Percentiles rank a stretch among this genome's conserved stretches.
These are phyloP conservation scores for Spathaspora sp. DNA, from an alignment of 1,139 yeast genomes.

Conservation along the genomic window DNA sequence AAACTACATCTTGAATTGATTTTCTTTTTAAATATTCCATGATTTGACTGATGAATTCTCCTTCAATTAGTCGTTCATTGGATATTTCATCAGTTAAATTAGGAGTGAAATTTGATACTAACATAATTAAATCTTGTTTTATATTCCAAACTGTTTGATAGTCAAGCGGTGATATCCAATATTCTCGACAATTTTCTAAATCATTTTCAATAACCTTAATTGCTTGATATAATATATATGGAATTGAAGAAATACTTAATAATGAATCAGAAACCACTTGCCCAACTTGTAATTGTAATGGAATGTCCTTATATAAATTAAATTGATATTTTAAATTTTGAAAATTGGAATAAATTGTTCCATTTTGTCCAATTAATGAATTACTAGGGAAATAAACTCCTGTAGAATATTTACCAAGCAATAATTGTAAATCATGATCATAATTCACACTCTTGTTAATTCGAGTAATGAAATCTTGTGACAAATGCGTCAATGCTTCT, in stretches of 20 bases:
- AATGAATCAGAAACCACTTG: conserved; percentile 15
- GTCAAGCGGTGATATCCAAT: conserved; percentile 35
- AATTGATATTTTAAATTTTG: conserved; percentile 42
- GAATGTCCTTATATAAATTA: conserved; percentile 43
- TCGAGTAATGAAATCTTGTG: conserved; percentile 24
- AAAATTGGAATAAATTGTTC: conserved; percentile 15
- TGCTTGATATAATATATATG: conserved; percentile 30
- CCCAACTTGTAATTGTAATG: conserved; percentile 32
- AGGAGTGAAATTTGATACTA: conserved; percentile 22
- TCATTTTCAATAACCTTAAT: conserved; percentile 22
- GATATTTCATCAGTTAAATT: conserved; percentile 11
- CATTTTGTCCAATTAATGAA: conserved; percentile 7
- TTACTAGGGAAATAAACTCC: conserved; percentile 44
- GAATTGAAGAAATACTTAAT: conserved; percentile 33
- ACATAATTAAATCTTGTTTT: conserved; percentile 30
- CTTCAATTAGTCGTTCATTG: conserved; percentile 24
- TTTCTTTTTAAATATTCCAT: conserved; percentile 12
- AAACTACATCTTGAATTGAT: conserved; percentile 19
- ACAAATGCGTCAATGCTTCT: conserved; percentile 27
- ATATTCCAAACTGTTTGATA: conserved; percentile 36
- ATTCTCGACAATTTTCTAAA: conserved; percentile 8
- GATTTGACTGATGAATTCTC: conserved; percentile 22
- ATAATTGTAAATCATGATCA: conserved; percentile 26
- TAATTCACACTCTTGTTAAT: conserved; percentile 29
- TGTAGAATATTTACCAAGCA: conserved; percentile 29